Percentiles rank a stretch among this genome's conserved stretches.
Conservation (phyloP, 768 basidiomycete species). For the Rhodosporidiobolus odoratus region DNA sequence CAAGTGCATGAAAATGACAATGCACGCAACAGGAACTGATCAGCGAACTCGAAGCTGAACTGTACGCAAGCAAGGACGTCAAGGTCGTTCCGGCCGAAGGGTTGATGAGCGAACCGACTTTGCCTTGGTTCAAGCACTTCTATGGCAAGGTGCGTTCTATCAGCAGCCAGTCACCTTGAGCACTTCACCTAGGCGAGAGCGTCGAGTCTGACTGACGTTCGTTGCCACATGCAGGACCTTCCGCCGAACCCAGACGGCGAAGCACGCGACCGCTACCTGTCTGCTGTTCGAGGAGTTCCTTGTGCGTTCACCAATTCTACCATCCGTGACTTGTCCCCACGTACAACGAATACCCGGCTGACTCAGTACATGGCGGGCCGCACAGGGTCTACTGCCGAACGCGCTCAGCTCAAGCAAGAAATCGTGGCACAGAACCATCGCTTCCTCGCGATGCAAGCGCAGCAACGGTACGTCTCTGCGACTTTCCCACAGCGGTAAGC, state of each 20-base stretch:
- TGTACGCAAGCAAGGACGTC: not conserved
- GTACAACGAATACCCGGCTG: not conserved
- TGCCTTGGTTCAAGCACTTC: slow-evolving; percentile 34
- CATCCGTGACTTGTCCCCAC: not conserved
- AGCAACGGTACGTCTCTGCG: not conserved
- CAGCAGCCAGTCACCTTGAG: no score
- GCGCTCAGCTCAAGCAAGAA: slow-evolving; percentile 19
- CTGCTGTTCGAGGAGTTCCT: slow-evolving; percentile 5
- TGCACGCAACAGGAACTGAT: slow-evolving; percentile 6
- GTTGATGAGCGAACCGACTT: not conserved
- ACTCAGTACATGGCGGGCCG: not conserved
- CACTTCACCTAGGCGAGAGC: no score
- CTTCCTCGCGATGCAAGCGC: slow-evolving; percentile 5
- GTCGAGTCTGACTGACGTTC: not conserved
- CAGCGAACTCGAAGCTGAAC: not conserved
- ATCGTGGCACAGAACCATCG: slow-evolving; percentile 30
- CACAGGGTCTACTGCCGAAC: slow-evolving; percentile 20
- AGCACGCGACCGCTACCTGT: slow-evolving; percentile 21
- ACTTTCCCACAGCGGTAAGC: not conserved
- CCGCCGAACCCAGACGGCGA: slow-evolving; percentile 25
- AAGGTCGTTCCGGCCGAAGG: not conserved
- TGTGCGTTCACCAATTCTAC: slow-evolving; percentile 2
- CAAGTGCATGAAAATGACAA: not conserved
- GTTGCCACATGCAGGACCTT: slow-evolving; percentile 17
- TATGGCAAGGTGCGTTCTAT: slow-evolving; percentile 21